A percentile compares a stretch with the other conserved stretches of the same genome.
Conservation (phyloP, 495 filamentous ascomycete genomes). For the Chaetomium cochliodes region DNA sequence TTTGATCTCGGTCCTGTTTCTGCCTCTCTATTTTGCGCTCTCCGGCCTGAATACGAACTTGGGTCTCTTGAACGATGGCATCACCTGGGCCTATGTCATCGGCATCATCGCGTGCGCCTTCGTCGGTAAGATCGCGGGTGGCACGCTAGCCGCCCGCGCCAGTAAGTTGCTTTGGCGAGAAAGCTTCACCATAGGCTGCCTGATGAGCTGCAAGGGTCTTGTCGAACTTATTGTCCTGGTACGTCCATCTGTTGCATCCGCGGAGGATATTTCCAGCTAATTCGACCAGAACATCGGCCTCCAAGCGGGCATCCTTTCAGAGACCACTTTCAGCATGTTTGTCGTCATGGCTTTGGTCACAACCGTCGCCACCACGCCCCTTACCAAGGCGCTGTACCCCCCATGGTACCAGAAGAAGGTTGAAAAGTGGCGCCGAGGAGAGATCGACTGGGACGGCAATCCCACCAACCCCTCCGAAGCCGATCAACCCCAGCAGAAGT, state of each 20-base stretch:
- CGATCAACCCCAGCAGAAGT: constrained; percentile 45
- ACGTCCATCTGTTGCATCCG: constrained; percentile 31
- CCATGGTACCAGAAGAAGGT: constrained; percentile 89
- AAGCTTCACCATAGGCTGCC: constrained; percentile 81
- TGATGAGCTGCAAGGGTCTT: constrained; percentile 98
- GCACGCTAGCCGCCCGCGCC: constrained; percentile 71
- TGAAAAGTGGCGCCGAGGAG: constrained; percentile 83
- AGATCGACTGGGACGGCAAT: constrained; percentile 91
- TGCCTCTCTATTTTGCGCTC: constrained; percentile 93
- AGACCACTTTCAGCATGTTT: constrained; percentile 92
- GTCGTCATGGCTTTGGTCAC: constrained; percentile 97
- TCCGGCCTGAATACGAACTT: constrained; percentile 89
- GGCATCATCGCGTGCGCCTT: constrained; percentile 84
- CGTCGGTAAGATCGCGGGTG: constrained; percentile 79
- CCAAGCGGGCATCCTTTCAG: constrained; percentile 84
- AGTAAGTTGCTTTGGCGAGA: constrained; percentile 90
- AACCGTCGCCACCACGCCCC: constrained; percentile 85
- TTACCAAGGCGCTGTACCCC: constrained; percentile 77
- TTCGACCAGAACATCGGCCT: constrained; percentile 81
- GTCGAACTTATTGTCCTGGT: constrained; percentile 95
- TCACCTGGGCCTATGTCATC: constrained; percentile 90
- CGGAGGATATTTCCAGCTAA: constrained; percentile 22
- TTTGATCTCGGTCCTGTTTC: constrained; percentile 79
- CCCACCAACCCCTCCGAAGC: constrained; percentile 44
- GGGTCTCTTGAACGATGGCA: constrained; percentile 76